A percentile compares a stretch with the other conserved stretches of the same genome.
These are phyloP conservation scores for Neurospora sp. DNA, from an alignment of 2,329 filamentous ascomycete species.

Conservation along the genomic window DNA sequence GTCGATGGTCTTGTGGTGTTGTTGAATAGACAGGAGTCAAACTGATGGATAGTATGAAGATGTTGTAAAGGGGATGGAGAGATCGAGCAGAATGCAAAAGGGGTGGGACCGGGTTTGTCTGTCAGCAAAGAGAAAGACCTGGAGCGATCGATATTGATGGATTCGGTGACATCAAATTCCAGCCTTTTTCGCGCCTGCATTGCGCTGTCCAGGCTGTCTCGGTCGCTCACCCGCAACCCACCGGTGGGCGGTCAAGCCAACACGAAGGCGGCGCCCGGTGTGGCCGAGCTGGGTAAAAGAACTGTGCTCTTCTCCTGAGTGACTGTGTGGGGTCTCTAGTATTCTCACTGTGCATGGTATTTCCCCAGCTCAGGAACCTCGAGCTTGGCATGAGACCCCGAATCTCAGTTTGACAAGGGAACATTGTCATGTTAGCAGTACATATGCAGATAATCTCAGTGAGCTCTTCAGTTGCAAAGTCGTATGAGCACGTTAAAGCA, in stretches of 20 bases:
- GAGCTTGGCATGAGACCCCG: not conserved
- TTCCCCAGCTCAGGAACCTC: not conserved
- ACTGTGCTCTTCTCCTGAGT: not conserved
- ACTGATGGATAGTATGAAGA: not conserved
- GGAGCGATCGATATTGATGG: not conserved
- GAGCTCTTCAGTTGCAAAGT: not conserved
- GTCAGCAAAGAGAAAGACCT: conserved; percentile 1
- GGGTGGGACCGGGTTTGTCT: not conserved
- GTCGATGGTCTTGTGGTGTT: not conserved
- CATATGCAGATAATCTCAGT: not conserved
- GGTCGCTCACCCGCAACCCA: not conserved
- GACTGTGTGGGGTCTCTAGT: not conserved
- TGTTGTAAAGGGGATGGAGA: not conserved
- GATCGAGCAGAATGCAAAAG: not conserved
- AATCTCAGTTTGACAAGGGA: not conserved
- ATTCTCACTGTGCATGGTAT: not conserved
- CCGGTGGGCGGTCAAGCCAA: not conserved
- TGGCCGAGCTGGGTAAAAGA: not conserved
- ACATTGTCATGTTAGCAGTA: not conserved
- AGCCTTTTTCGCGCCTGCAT: conserved; percentile 12
- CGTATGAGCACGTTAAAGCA: not conserved
- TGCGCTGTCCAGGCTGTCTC: conserved; percentile 1
- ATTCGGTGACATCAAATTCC: conserved; percentile 18
- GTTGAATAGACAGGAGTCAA: not conserved
- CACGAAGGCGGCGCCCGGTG: not conserved